Conservation (phyloP, 1,139 yeast genomes). For the Pneumocystis murina region DNA sequence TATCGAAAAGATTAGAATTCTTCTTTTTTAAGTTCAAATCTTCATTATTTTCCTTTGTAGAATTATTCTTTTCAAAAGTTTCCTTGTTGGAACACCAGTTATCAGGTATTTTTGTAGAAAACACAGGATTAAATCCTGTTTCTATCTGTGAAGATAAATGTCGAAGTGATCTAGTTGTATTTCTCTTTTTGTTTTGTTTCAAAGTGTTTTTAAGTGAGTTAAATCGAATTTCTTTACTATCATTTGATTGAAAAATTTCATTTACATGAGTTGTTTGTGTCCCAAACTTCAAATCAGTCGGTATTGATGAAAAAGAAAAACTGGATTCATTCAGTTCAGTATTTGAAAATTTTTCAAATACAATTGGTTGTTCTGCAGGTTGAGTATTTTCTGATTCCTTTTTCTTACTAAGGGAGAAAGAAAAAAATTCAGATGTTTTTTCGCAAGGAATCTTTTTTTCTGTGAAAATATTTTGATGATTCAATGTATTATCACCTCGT, state of each 20-base stretch:
- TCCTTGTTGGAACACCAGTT: background rate
- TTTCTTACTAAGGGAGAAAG: background rate
- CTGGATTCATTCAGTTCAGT: background rate
- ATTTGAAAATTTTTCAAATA: background rate
- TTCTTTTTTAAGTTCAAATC: background rate
- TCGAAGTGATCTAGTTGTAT: background rate
- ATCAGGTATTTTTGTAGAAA: background rate
- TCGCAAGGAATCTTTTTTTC: background rate
- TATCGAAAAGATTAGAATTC: background rate
- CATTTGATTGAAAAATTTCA: background rate
- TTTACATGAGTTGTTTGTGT: background rate
- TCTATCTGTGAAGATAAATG: background rate
- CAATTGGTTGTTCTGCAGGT: background rate
- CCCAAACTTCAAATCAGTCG: background rate
- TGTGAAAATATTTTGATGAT: background rate
- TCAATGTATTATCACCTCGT: background rate
- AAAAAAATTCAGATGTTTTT: background rate
- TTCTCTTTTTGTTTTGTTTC: background rate
- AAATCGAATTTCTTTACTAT: background rate
- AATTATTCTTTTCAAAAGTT: background rate
- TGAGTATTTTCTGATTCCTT: background rate
- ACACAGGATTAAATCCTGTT: background rate
- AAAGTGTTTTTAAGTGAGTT: background rate
- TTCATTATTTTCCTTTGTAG: background rate
- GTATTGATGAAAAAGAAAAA: background rate